phyloP scores from a whole-genome alignment of 306 rosid genomes.

The Comarum palustre region DNA sequence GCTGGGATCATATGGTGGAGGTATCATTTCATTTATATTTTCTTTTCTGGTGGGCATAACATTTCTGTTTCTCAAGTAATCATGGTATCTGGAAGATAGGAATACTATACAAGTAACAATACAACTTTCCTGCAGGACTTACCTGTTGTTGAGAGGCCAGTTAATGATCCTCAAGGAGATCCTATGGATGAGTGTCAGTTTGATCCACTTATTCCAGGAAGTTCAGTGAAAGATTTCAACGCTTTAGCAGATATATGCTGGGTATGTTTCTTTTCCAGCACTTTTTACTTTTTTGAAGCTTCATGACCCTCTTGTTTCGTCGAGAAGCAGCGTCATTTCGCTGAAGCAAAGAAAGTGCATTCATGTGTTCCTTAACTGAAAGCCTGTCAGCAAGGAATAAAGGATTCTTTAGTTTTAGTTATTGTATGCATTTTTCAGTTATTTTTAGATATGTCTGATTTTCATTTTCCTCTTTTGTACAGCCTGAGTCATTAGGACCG shows the following conservation, averaged over 20 bases:
- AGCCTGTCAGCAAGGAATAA: neutral
- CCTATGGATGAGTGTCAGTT: conserved; percentile 47
- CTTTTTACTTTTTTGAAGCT: conserved; percentile 14
- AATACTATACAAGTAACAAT: conserved; percentile 19
- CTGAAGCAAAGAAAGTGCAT: conserved; percentile 1
- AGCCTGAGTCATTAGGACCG: conserved; percentile 95
- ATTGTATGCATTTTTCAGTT: neutral
- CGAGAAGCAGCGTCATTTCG: neutral
- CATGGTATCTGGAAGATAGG: neutral
- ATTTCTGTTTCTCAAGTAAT: neutral
- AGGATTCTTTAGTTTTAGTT: neutral
- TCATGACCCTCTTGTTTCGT: conserved; percentile 12
- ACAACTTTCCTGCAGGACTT: conserved; percentile 43
- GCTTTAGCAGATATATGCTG: conserved; percentile 66
- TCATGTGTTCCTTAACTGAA: neutral
- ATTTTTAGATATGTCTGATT: conserved; percentile 13
- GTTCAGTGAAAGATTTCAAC: conserved; percentile 49
- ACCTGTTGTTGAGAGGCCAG: conserved; percentile 42
- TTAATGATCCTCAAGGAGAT: conserved; percentile 48
- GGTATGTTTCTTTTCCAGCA: conserved; percentile 48
- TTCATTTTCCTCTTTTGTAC: conserved; percentile 29
- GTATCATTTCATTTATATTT: conserved; percentile 36
- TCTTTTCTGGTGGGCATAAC: neutral
- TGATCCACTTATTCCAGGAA: conserved; percentile 46
- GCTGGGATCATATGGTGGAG: conserved; percentile 45